A percentile compares a stretch with the other conserved stretches of the same genome.
Evolutionary conservation across 148 eudicot genomes (phyloP).

Genomic region (Vaccinium myrtillus): DNA sequence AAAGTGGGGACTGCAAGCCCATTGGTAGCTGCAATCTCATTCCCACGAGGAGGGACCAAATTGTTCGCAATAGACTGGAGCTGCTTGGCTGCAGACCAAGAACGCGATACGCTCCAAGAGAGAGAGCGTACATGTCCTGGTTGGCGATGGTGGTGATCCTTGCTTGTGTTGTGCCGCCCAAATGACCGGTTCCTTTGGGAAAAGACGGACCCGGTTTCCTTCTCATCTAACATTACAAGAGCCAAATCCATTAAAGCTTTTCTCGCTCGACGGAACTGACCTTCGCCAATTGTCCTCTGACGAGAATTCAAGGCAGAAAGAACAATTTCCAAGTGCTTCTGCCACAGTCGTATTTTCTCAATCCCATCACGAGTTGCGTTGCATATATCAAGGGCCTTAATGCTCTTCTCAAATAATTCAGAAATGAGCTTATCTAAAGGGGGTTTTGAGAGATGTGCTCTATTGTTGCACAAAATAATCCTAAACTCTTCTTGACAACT

Average conservation of each 20-base stretch:
- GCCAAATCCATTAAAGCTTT: slow-evolving; percentile 65
- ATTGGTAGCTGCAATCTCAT: slow-evolving; percentile 44
- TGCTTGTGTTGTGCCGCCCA: slow-evolving; percentile 43
- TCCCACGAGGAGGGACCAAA: slow-evolving; percentile 44
- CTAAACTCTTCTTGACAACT: slow-evolving; percentile 56
- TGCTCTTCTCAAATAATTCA: slow-evolving; percentile 50
- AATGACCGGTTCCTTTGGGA: slow-evolving; percentile 62
- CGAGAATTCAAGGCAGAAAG: slow-evolving; percentile 40
- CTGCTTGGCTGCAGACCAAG: slow-evolving; percentile 75
- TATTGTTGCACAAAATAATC: slow-evolving; percentile 36
- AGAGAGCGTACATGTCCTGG: slow-evolving; percentile 54
- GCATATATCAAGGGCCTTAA: slow-evolving; percentile 67
- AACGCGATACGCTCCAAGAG: slow-evolving; percentile 70
- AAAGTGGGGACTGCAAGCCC: slow-evolving; percentile 50
- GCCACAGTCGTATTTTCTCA: slow-evolving; percentile 60
- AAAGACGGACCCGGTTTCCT: slow-evolving; percentile 43
- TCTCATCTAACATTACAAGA: slow-evolving; percentile 54
- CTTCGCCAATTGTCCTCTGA: slow-evolving; percentile 34
- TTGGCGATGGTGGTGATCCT: slow-evolving; percentile 27
- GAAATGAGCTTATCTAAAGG: slow-evolving; percentile 45
- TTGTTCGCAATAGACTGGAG: slow-evolving; percentile 52
- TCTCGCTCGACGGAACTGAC: slow-evolving; percentile 54
- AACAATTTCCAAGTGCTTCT: slow-evolving; percentile 58
- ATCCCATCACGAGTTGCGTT: slow-evolving; percentile 70
- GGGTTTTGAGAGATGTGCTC: slow-evolving; percentile 35